Percentiles rank a stretch among this genome's conserved stretches.
phyloP scores from a whole-genome alignment of 176 grass and related monocot species.

The Bolboschoenus planiculmis region DNA sequence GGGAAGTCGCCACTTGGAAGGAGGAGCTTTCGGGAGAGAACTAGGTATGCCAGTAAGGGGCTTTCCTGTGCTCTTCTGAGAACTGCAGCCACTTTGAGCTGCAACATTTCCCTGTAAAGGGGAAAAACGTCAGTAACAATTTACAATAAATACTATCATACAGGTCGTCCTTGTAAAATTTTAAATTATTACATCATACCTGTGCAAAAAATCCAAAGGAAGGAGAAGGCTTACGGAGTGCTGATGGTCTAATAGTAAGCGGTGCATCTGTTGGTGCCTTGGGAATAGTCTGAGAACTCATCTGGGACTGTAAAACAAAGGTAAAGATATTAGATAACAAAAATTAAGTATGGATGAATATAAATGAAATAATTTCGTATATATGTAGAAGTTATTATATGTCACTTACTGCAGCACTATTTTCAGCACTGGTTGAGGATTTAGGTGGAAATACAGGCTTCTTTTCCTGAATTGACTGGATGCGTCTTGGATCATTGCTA shows the following conservation, averaged over 20 bases:
- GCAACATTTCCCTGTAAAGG: constrained; percentile 49
- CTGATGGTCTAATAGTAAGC: constrained; percentile 53
- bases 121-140: constrained; percentile 9
- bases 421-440: constrained; percentile 31
- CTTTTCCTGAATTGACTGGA: constrained; percentile 32
- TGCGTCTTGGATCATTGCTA: constrained; percentile 14
- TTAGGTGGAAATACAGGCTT: constrained; percentile 19
- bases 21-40: constrained; percentile 26
- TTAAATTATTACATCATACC: constrained; percentile 36
- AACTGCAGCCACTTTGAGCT: constrained; percentile 17
- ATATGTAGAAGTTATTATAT: not conserved
- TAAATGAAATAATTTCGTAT: constrained; percentile 1
- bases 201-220: constrained; percentile 65
- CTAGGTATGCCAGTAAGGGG: constrained; percentile 24
- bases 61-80: constrained; percentile 31
- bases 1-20: constrained; percentile 23
- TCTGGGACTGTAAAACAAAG: constrained; percentile 25
- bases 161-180: constrained; percentile 2
- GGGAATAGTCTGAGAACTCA: constrained; percentile 24
- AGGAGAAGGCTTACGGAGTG: constrained; percentile 70
- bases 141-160: constrained; percentile 15
- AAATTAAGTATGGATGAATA: constrained; percentile 12
- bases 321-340: constrained; percentile 6
- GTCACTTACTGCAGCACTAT: constrained; percentile 40
- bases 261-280: constrained; percentile 17